Base-by-base conservation (phyloP, 805 yeast species). In the Myxozyma sirexii region DNA sequence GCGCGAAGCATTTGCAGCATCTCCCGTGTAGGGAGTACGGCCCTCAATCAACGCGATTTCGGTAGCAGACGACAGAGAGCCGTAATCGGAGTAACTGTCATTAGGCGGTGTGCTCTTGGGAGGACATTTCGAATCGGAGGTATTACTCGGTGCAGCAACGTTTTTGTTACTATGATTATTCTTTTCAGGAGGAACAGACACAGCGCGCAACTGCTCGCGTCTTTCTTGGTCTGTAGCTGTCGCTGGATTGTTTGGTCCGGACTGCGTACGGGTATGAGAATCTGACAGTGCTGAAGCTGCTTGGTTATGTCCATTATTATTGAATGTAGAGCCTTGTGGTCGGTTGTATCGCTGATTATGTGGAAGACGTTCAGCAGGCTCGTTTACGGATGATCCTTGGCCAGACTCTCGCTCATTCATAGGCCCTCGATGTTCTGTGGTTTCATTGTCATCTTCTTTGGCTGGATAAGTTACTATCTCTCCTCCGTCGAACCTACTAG, bases 401-500 rank as follows among this genome's bases (percentile, higher is more conserved):
- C 33, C 33, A 2, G 42, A 38, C 42, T 6, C n/a, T 33, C n/a
- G 42, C n/a, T 38, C 19, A 38, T 19, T 1, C 13, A 21, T 27
- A 29, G 27, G 39, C 13, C 31, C 21, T n/a, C 13, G 44, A 12
- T 23, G 15, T 21, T 17, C 8, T 8, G 7, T 17, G 3, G 4
- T 17, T 26, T 21, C 45, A 26, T 37, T 37, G 23, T 4, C 24
- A 15, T 29, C 52, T 3, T 21, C 41, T 13, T 31, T 38, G 38
- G 19, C 24, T 19, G 41, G 26, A 43, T 23, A 55, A 17, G 48
- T 55, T 7, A 47, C 44, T 35, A 55, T 24, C 26, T 55, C 54
- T 3, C 48, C 54, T 29, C 54, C 59, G n/a, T 54, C 57, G 37
- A 27, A 45, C 17, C 57, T 54, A 29, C 1, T 19, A 3, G 4